Base-by-base conservation (phyloP, 306 rosid genomes). In the Trifolium subterraneum region DNA sequence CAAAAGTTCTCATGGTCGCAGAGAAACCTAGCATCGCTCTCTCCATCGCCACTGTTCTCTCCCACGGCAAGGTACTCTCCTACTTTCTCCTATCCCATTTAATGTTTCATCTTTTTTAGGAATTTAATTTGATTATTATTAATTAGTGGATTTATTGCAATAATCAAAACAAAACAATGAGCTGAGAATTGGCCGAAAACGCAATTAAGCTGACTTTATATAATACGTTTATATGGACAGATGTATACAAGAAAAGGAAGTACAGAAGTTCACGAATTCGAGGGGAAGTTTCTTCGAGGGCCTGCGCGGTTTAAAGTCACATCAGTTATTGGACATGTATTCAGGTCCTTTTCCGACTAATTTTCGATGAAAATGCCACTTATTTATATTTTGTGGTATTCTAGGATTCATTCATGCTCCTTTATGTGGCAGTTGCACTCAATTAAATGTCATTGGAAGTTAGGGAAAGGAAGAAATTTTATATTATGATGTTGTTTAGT, bases 1-100 rank as follows among this genome's bases (percentile, higher is more conserved):
- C 76, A 42, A 86, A 75, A 81, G 87, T 86, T 75, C 84, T 86
- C 38, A 86, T 86, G 90, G 98, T 93, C 2, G 96, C 94, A 10
- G 97, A 93, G 90, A 93, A 93, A 84, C 98, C 97, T 27, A 93
- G 97, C 85, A 93, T 93, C 76, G 92, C 98, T 78, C 87, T 87
- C 61, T 88, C 97, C 19, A 88, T 93, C 70, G 94, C 98, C 38
- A 65, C 88, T 35, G 90, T 79, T 62, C 97, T 93, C 81, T 93
- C 98, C 48, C 89, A 23, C 42, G 85, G 92, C 54, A 87, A 85
- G 84, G 98, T 91, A 78, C 55, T 44, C 20, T 25, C 35, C 19
- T 27, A 8, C 61, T 64, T 58, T n/a, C 55, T 47, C 10, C 9
- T 54, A 0, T 45, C 6, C 18, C 51, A 5, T 44, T 68, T 35